These are phyloP conservation scores for Wallacemonas collosoma DNA, from an alignment of 208 protist genomes.

Conservation along the genomic window DNA sequence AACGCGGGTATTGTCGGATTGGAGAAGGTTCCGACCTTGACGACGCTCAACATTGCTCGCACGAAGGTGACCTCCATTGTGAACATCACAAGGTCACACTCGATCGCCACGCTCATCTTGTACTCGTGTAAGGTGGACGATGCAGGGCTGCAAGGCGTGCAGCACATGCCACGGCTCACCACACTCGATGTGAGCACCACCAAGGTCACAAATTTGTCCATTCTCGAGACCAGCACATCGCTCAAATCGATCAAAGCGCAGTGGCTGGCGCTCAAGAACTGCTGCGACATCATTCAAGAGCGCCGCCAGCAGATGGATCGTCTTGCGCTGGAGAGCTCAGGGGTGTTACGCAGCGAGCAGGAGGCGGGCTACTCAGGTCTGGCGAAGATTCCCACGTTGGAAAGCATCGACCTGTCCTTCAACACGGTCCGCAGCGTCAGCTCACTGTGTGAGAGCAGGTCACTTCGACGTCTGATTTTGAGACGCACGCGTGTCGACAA, in stretches of 20 bases:
- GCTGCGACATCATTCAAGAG: slow-evolving; percentile 45
- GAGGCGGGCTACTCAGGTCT: slow-evolving; percentile 60
- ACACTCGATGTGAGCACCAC: slow-evolving; percentile 57
- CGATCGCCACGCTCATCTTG: slow-evolving; percentile 40
- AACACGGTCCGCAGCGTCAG: slow-evolving; percentile 57
- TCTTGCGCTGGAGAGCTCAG: slow-evolving; percentile 12
- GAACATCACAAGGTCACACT: slow-evolving; percentile 30
- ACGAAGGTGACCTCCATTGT: slow-evolving; percentile 45
- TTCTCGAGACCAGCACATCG: slow-evolving; percentile 42
- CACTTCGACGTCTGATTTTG: slow-evolving; percentile 55
- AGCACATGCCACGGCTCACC: slow-evolving; percentile 41
- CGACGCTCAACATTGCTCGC: slow-evolving; percentile 39
- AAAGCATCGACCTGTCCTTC: slow-evolving; percentile 68
- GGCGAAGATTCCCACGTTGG: slow-evolving; percentile 62
- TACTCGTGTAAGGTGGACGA: slow-evolving; percentile 48
- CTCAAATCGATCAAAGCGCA: slow-evolving; percentile 62
- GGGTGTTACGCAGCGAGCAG: slow-evolving; percentile 19
- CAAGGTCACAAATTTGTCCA: slow-evolving; percentile 56
- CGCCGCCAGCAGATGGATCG: slow-evolving; percentile 37
- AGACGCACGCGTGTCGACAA: slow-evolving; percentile 61
- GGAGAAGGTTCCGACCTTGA: slow-evolving; percentile 41
- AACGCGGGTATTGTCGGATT: slow-evolving; percentile 43
- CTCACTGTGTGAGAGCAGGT: slow-evolving; percentile 58
- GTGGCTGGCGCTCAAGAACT: slow-evolving; percentile 68
- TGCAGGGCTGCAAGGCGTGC: slow-evolving; percentile 34